Evolutionary conservation across 176 grass and related monocot genomes (phyloP).

Genomic region (Oryza coarctata): DNA sequence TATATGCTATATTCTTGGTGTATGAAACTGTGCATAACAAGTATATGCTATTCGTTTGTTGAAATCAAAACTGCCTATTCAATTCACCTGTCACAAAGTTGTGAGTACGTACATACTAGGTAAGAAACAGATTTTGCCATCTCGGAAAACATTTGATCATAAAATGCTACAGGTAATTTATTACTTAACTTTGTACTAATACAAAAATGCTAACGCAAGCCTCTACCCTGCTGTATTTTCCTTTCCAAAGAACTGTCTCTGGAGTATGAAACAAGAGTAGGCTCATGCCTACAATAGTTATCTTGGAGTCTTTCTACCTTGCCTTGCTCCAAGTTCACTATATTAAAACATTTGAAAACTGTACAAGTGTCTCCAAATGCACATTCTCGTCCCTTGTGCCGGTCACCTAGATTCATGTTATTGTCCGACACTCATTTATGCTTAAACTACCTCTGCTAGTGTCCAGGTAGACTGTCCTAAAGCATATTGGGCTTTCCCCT

Average conservation of each 20-base stretch:
- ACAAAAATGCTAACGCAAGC: neutral
- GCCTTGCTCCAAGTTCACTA: neutral
- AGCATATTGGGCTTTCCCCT: neutral
- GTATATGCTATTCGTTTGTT: neutral
- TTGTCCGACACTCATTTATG: neutral
- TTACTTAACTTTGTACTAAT: neutral
- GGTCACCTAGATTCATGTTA: neutral
- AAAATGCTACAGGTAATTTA: neutral
- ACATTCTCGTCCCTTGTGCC: neutral
- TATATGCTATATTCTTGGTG: neutral
- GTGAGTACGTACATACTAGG: neutral
- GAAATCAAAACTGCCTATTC: conserved; percentile 1
- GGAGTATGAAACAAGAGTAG: neutral
- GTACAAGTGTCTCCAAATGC: neutral
- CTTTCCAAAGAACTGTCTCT: neutral
- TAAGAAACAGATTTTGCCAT: neutral
- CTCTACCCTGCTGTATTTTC: neutral
- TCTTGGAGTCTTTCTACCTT: neutral
- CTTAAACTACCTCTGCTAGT: neutral
- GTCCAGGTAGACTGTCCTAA: neutral
- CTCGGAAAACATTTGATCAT: conserved; percentile 3
- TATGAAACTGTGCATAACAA: neutral
- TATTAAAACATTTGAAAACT: conserved; percentile 21
- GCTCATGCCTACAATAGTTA: neutral
- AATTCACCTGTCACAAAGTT: neutral